Evolutionary conservation across 2,329 filamentous ascomycete species (phyloP).

Genomic region (Fusarium piperis): DNA sequence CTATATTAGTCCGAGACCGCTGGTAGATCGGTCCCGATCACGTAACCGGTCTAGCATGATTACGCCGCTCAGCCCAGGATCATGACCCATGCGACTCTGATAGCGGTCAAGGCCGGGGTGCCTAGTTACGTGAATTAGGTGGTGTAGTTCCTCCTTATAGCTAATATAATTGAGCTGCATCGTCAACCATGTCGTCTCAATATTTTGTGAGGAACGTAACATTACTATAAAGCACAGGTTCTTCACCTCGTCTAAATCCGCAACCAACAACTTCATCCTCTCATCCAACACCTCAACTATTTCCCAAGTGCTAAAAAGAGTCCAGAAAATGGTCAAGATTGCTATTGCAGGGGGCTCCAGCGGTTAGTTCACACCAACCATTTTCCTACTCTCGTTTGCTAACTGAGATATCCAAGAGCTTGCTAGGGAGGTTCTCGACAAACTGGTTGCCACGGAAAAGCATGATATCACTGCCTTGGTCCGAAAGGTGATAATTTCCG

Average conservation of each 20-base stretch:
- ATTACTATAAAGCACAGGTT: background rate
- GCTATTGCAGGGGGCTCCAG: conserved; percentile 22
- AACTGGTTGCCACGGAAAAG: conserved; percentile 15
- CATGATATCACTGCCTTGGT: conserved; percentile 28
- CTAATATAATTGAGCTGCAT: background rate
- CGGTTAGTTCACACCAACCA: background rate
- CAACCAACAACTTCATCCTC: background rate
- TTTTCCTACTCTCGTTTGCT: background rate
- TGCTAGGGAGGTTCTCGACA: conserved; percentile 33
- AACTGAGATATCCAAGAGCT: conserved; percentile 11
- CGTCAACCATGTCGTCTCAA: no score
- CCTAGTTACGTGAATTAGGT: background rate
- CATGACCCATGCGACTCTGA: background rate
- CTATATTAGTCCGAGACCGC: background rate
- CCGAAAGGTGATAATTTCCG: conserved; percentile 6
- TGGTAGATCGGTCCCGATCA: conserved; percentile 6
- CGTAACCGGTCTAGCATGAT: conserved; percentile 9
- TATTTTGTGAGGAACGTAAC: no score
- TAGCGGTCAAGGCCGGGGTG: background rate
- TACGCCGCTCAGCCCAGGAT: background rate
- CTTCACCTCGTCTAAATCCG: background rate
- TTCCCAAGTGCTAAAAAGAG: background rate
- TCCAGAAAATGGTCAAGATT: conserved; percentile 24
- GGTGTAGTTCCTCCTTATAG: background rate
- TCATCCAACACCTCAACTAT: background rate